Base-by-base conservation (phyloP, 2,329 filamentous ascomycete genomes). In the Fusarium robinianum region DNA sequence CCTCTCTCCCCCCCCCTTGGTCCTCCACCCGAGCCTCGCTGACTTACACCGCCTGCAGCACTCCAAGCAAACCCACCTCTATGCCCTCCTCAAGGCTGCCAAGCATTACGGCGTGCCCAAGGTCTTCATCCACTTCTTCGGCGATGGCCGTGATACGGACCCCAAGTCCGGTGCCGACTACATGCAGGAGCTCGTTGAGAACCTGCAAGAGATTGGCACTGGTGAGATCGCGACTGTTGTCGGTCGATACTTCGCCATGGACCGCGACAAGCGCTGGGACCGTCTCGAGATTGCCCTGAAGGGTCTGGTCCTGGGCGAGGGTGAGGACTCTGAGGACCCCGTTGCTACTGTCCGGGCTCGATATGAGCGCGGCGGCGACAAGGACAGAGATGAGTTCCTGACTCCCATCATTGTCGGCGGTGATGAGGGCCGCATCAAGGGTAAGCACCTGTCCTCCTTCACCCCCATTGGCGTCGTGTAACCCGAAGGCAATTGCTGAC, bases 181-280 rank as follows among this genome's bases (percentile, higher is more conserved):
- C 73, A 84, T 99, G 83, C 77, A 96, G 72, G 82, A 91, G 67
- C 79, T 99, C 23, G 72, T 96, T 49, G 83, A 87, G 46, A 87
- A 84, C 60, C 82, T 81, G 55, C 84, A 94, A 72, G 89, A 97
- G 70, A 80, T 95, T 57, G 91, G 90, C 30, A 72, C 86, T 53
- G 94, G 92, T 57, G 80, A 96, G 72, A 81, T 99, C 55, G 92
- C 89, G 21, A 96, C 94, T 24, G 81, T 97, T 33, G 92, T 97
- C 49, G 94, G 94, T 49, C 85, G 92, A 60, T 99, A 97, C 84
- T 99, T 88, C 71, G 90, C 90, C 72, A 99, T 99, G 94, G 94
- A 99, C 77, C 91, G 94, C 60, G 94, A 99, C 72, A 97, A 97
- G 89, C 84, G 94, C 69, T 99, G 94, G 94, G 94, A 99, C 67